These are phyloP conservation scores for Zizania latifolia DNA, from an alignment of 176 grass and related monocot species.

Conservation along the genomic window DNA sequence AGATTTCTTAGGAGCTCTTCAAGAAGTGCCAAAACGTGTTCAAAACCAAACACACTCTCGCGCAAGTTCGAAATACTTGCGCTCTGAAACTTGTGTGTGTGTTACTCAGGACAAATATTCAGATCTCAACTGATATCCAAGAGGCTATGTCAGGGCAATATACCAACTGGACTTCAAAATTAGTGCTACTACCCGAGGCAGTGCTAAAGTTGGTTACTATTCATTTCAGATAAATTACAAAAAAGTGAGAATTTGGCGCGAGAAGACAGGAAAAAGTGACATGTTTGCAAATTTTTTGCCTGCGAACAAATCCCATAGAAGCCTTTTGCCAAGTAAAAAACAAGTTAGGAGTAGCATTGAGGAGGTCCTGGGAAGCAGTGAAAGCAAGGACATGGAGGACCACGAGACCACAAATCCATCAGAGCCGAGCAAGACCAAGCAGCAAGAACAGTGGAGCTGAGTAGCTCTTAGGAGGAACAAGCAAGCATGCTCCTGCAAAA, in stretches of 20 bases:
- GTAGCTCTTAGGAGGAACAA: background rate
- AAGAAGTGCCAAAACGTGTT: background rate
- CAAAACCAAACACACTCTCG: background rate
- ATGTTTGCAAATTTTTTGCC: constrained; percentile 1
- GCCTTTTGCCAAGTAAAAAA: constrained; percentile 20
- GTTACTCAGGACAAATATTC: no score
- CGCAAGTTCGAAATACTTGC: background rate
- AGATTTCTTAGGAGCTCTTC: background rate
- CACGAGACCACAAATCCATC: constrained; percentile 15
- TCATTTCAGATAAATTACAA: background rate
- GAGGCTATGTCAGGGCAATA: no score
- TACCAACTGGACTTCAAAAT: no score
- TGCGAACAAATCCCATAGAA: constrained; percentile 32
- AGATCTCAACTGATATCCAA: no score
- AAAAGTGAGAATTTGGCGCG: background rate
- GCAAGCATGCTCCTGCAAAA: constrained; percentile 41
- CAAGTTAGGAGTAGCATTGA: background rate
- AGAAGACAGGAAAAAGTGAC: constrained; percentile 3
- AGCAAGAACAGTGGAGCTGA: background rate
- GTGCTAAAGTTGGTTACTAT: no score
- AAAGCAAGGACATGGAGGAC: constrained; percentile 42
- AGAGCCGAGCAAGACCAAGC: constrained; percentile 23
- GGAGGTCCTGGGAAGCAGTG: constrained; percentile 44
- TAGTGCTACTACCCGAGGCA: no score
- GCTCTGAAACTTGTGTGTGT: no score